Base-by-base conservation (phyloP, 129 eudicot genomes). In the Flaveria linearis region DNA sequence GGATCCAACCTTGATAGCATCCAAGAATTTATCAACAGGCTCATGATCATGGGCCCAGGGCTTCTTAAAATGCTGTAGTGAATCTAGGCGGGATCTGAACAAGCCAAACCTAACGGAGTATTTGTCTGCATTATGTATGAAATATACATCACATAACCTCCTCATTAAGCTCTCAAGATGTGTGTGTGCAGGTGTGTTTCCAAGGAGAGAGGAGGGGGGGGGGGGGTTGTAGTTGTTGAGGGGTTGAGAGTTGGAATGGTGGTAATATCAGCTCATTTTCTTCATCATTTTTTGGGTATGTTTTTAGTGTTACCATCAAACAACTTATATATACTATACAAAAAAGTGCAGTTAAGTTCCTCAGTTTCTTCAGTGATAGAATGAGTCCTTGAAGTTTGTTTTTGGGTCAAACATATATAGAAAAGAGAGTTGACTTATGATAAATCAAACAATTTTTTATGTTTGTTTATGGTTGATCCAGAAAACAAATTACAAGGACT, bases 21-120 rank as follows among this genome's bases (percentile, higher is more conserved):
- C 88, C 79, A 89, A 60, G 53, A 95, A 84, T 6, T 76, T 64
- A 30, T 22, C 72, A 61, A 94, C 89, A 20, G 97, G 93, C 82
- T 94, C 93, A 26, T 91, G 96, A 17, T 94, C 97, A 74, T 94
- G 99, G 75, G 99, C 99, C 99, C 99, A 95, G 4, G 97, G 96
- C 83, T 87, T 87, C 90, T 95, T 95, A 70, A 91, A 95, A 85
- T 91, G 96, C 61, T 95, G 99, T 63, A 95, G 92, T 57, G 96
- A 87, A 20, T 89, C 94, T 84, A 84, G 50, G 53, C 99, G 96
- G 63, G 93, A 89, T 68, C 78, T n/a, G n/a, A n/a, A 95, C 94
- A 70, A 95, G 91, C 87, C 86, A 95, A 68, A 91, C 93, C 79
- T 66, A 95, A 52, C 1, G 99, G 96, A 25, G 80, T 72, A 52